A percentile compares a stretch with the other conserved stretches of the same genome.
These are phyloP conservation scores for Cryphonectria japonica DNA, from an alignment of 2,329 filamentous ascomycete genomes.

Conservation along the genomic window DNA sequence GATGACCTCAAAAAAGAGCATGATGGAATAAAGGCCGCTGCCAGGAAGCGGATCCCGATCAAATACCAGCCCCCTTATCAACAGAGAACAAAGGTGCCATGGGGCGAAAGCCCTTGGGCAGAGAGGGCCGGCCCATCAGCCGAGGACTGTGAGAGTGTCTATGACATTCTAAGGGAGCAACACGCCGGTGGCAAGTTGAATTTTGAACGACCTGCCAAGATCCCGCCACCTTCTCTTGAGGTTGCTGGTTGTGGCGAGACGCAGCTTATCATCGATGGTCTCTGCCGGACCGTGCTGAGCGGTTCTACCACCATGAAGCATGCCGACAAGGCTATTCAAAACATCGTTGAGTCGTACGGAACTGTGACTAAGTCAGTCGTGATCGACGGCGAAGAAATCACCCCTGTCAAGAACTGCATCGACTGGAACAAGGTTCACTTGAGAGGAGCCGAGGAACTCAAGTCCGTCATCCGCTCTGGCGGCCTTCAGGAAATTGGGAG, in stretches of 20 bases:
- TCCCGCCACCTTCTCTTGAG: constrained; percentile 71
- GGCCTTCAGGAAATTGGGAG: constrained; percentile 64
- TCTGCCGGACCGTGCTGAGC: constrained; percentile 57
- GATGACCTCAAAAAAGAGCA: background rate
- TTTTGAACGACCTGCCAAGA: constrained; percentile 58
- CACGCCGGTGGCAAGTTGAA: constrained; percentile 63
- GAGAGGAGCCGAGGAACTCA: constrained; percentile 63
- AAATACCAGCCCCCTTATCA: constrained; percentile 24
- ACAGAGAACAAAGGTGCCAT: constrained; percentile 18
- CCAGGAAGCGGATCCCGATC: constrained; percentile 8
- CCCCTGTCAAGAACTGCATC: constrained; percentile 39
- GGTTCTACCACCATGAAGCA: constrained; percentile 53
- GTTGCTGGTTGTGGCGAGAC: constrained; percentile 70
- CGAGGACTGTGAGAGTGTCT: constrained; percentile 72
- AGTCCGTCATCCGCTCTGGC: constrained; percentile 71
- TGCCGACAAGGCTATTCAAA: constrained; percentile 67
- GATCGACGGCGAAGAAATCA: constrained; percentile 9
- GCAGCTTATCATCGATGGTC: constrained; percentile 56
- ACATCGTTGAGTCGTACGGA: constrained; percentile 45
- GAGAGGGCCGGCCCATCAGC: constrained; percentile 66
- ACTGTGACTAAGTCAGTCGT: constrained; percentile 20
- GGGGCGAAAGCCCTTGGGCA: constrained; percentile 62
- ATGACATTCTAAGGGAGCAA: constrained; percentile 63
- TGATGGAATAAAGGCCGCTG: background rate
- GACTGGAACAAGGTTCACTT: constrained; percentile 73